phyloP scores from a whole-genome alignment of 768 basidiomycete genomes.

The Termitomyces sp. region DNA sequence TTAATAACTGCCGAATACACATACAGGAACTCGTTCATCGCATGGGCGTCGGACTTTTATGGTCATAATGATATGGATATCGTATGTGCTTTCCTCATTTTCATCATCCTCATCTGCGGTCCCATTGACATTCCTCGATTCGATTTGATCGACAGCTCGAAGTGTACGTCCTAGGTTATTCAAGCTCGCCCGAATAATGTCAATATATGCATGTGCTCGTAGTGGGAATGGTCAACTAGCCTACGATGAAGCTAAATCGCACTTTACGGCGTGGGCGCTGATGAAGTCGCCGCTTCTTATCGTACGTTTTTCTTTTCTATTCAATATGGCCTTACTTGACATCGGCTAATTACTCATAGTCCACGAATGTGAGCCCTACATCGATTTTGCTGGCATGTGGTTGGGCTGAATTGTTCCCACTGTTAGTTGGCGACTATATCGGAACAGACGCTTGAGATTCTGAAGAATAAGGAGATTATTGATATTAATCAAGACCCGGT shows the following conservation, averaged over 20 bases:
- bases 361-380: conserved; percentile 8
- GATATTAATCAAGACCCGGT: conserved; percentile 67
- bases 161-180: conserved; percentile 29
- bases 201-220: background rate
- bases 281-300: conserved; percentile 57
- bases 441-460: conserved; percentile 45
- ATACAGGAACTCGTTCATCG: conserved; percentile 58
- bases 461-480: conserved; percentile 59
- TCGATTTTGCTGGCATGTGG: background rate
- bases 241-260: conserved; percentile 60
- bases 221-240: conserved; percentile 62
- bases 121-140: background rate
- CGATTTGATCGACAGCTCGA: conserved; percentile 34
- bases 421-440: conserved; percentile 37
- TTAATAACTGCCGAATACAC: too few relatives aligned
- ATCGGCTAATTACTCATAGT: conserved; percentile 1
- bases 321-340: too few relatives aligned
- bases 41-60: conserved; percentile 58
- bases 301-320: conserved; percentile 16
- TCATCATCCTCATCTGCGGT: background rate
- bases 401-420: too few relatives aligned
- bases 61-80: conserved; percentile 71
- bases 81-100: conserved; percentile 23
- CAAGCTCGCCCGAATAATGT: too few relatives aligned
- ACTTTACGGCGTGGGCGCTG: conserved; percentile 70